These are phyloP conservation scores for Beauveria pseudobassiana DNA, from an alignment of 2,329 filamentous ascomycete species.

Conservation along the genomic window DNA sequence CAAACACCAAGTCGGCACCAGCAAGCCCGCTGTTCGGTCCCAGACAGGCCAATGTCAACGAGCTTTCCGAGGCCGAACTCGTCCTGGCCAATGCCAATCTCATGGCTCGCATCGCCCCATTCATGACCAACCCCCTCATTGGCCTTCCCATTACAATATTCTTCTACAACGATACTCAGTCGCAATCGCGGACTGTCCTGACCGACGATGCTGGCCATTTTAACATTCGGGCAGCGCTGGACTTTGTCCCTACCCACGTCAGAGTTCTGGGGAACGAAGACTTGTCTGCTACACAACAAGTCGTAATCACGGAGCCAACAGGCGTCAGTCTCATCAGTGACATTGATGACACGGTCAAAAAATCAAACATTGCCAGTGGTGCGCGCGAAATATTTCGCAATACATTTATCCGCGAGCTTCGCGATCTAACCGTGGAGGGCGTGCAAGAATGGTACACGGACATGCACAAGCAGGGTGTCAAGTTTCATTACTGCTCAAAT, in stretches of 20 bases:
- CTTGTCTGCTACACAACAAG: constrained; percentile 70
- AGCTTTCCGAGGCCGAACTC: constrained; percentile 71
- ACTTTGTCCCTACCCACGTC: constrained; percentile 86
- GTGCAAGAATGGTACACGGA: constrained; percentile 83
- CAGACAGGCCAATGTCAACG: constrained; percentile 34
- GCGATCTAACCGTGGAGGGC: constrained; percentile 74
- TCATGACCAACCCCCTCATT: constrained; percentile 76
- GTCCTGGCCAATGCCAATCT: constrained; percentile 75
- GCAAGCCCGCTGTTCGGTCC: constrained; percentile 35
- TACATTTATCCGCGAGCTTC: constrained; percentile 82
- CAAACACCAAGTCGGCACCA: constrained; percentile 32
- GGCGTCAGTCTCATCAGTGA: constrained; percentile 94
- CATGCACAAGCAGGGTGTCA: constrained; percentile 72
- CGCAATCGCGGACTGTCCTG: constrained; percentile 73
- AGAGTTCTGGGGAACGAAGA: constrained; percentile 80
- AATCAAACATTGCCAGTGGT: constrained; percentile 81
- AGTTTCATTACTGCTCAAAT: constrained; percentile 97
- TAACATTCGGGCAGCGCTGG: constrained; percentile 66
- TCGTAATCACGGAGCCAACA: constrained; percentile 66
- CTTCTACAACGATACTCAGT: constrained; percentile 82
- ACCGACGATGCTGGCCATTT: constrained; percentile 93
- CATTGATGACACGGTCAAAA: constrained; percentile 95
- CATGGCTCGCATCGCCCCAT: constrained; percentile 80
- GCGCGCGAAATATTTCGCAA: constrained; percentile 94
- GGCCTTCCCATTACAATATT: constrained; percentile 80